phyloP scores from a whole-genome alignment of 495 filamentous ascomycete species.

The Pseudotulostoma volvatum region DNA sequence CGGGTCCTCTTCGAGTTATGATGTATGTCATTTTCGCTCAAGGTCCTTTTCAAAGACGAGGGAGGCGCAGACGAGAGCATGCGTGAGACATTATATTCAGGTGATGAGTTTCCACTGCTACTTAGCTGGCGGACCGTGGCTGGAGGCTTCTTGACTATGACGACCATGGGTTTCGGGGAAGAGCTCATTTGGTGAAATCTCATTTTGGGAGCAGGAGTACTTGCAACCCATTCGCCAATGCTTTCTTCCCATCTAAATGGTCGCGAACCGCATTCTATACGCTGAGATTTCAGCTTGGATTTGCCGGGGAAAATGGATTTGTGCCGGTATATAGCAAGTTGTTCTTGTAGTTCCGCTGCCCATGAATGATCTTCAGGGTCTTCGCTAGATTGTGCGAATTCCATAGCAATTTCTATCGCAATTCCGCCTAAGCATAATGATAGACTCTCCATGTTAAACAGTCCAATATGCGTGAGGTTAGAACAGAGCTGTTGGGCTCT shows the following conservation, averaged over 20 bases:
- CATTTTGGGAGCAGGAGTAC: conserved; percentile 23
- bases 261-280: conserved; percentile 5
- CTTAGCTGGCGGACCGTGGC: conserved; percentile 9
- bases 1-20: conserved; percentile 1
- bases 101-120: conserved; percentile 9
- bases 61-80: conserved; percentile 21
- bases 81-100: conserved; percentile 12
- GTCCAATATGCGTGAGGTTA: conserved; percentile 16
- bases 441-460: conserved; percentile 11
- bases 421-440: conserved; percentile 21
- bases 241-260: conserved; percentile 39
- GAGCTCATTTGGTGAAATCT: neutral
- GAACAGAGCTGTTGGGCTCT: conserved; percentile 14
- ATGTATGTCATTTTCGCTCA: neutral
- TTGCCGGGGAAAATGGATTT: conserved; percentile 3
- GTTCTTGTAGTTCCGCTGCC: conserved; percentile 30
- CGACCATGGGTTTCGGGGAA: conserved; percentile 2
- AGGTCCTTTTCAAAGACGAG: conserved; percentile 11
- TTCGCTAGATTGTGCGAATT: conserved; percentile 27
- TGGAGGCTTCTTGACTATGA: conserved; percentile 4
- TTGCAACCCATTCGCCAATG: conserved; percentile 37
- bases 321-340: conserved; percentile 9
- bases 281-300: conserved; percentile 2
- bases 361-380: conserved; percentile 34
- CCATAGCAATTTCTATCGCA: conserved; percentile 32